Evolutionary conservation across 129 eudicot genomes (phyloP).

Genomic region (carrot (Daucus carota)): DNA sequence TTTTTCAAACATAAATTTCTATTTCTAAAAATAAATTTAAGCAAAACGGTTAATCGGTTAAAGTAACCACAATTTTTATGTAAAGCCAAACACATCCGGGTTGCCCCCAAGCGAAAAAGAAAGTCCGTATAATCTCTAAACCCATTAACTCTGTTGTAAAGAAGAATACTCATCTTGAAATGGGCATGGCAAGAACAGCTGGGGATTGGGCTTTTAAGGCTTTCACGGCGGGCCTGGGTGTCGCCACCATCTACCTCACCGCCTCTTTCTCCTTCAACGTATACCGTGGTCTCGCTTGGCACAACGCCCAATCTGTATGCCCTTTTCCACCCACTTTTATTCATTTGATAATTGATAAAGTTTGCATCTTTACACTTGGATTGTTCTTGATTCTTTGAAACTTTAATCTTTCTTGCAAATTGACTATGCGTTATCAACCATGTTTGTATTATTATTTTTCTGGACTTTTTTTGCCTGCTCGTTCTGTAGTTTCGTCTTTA

Average conservation of each 20-base stretch:
- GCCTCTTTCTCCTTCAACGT: slow-evolving; percentile 91
- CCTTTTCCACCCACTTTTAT: background rate
- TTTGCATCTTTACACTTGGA: background rate
- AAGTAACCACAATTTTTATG: too few relatives aligned
- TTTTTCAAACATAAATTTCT: too few relatives aligned
- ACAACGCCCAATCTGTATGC: slow-evolving; percentile 74
- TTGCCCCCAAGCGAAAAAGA: too few relatives aligned
- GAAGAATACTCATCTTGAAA: background rate
- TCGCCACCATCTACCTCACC: slow-evolving; percentile 66
- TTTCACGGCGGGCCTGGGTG: slow-evolving; percentile 77
- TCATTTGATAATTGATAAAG: background rate
- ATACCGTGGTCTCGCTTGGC: slow-evolving; percentile 98
- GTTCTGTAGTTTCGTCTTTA: background rate
- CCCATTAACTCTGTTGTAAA: background rate
- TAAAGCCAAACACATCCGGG: too few relatives aligned
- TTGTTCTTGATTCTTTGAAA: background rate
- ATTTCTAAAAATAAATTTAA: too few relatives aligned
- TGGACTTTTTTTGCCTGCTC: background rate
- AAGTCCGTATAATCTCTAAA: background rate
- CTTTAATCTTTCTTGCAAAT: background rate
- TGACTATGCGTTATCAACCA: background rate
- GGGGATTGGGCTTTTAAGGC: slow-evolving; percentile 83
- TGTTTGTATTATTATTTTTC: background rate
- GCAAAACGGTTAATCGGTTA: too few relatives aligned
- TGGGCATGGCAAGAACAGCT: slow-evolving; percentile 52